phyloP scores from a whole-genome alignment of 805 yeast species.

The Suhomyces canberraensis region DNA sequence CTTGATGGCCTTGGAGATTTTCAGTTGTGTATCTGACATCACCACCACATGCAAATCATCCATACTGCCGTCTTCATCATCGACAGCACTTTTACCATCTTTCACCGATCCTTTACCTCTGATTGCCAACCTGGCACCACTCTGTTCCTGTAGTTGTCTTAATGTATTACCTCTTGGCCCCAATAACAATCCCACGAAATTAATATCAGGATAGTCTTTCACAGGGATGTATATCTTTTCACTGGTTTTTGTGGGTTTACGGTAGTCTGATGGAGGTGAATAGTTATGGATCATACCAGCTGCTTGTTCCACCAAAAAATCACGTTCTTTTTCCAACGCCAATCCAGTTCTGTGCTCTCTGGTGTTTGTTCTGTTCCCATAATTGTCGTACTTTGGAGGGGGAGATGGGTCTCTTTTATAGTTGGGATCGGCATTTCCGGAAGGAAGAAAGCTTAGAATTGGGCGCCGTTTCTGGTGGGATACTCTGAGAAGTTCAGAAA shows the following conservation, averaged over 20 bases:
- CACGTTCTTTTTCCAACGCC: slow-evolving; percentile 74
- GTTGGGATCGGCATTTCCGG: slow-evolving; percentile 19
- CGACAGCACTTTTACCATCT: slow-evolving; percentile 67
- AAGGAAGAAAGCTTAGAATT: slow-evolving; percentile 50
- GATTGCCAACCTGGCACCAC: slow-evolving; percentile 87
- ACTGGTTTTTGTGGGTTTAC: slow-evolving; percentile 61
- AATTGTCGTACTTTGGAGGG: slow-evolving; percentile 82
- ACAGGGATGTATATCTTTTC: slow-evolving; percentile 87
- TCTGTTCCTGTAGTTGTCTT: slow-evolving; percentile 71
- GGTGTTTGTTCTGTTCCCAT: slow-evolving; percentile 84
- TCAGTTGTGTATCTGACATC: slow-evolving; percentile 76
- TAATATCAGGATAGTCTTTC: slow-evolving; percentile 83
- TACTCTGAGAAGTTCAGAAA: slow-evolving; percentile 52
- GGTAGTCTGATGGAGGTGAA: slow-evolving; percentile 76
- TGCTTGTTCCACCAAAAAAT: slow-evolving; percentile 72
- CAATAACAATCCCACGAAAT: slow-evolving; percentile 83
- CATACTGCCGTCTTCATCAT: slow-evolving; percentile 14
- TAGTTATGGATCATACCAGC: slow-evolving; percentile 69
- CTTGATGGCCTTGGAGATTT: slow-evolving; percentile 69
- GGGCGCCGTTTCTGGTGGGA: slow-evolving; percentile 27
- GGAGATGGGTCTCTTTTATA: slow-evolving; percentile 74
- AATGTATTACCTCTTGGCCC: slow-evolving; percentile 97
- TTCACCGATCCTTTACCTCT: slow-evolving; percentile 96
- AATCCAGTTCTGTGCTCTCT: slow-evolving; percentile 64
- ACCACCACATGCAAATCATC: slow-evolving; percentile 90